Percentiles rank a stretch among this genome's conserved stretches.
phyloP scores from a whole-genome alignment of 1,284 basidiomycete genomes.

The Trametes versicolor region DNA sequence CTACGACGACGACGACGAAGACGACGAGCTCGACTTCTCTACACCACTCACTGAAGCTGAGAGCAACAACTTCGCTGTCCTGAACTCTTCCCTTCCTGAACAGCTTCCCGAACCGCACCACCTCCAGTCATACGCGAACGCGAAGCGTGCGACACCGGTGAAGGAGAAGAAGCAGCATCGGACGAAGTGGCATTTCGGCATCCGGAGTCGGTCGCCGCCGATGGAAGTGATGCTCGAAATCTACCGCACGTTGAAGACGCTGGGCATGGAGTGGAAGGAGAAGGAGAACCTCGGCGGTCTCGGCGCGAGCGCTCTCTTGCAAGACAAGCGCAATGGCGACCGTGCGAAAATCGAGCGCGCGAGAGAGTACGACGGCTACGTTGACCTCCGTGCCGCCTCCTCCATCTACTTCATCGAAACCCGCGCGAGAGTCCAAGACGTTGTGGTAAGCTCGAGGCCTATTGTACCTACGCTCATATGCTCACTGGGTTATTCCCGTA shows the following conservation, averaged over 20 bases:
- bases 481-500: constrained; percentile 42
- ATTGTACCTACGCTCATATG: constrained; percentile 2
- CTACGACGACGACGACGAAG: constrained; percentile 60
- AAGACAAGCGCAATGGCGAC: constrained; percentile 38
- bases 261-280: constrained; percentile 99
- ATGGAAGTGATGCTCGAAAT: constrained; percentile 99
- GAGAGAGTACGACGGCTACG: constrained; percentile 68
- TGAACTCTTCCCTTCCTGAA: constrained; percentile 84
- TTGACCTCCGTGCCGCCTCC: constrained; percentile 74
- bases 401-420: constrained; percentile 96
- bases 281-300: constrained; percentile 78
- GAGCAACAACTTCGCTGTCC: constrained; percentile 81
- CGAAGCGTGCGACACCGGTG: constrained; percentile 60
- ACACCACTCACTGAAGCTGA: constrained; percentile 57
- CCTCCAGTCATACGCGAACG: constrained; percentile 69
- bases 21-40: constrained; percentile 70
- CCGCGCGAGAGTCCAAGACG: constrained; percentile 87
- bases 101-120: constrained; percentile 61
- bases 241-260: constrained; percentile 89
- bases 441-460: constrained; percentile 73
- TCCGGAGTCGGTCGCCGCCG: constrained; percentile 92
- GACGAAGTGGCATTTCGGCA: constrained; percentile 98
- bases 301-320: constrained; percentile 53
- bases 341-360: constrained; percentile 69
- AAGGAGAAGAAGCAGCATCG: constrained; percentile 75